Evolutionary conservation across 2,329 filamentous ascomycete genomes (phyloP).

Genomic region (Pseudogymnoascus sp.): DNA sequence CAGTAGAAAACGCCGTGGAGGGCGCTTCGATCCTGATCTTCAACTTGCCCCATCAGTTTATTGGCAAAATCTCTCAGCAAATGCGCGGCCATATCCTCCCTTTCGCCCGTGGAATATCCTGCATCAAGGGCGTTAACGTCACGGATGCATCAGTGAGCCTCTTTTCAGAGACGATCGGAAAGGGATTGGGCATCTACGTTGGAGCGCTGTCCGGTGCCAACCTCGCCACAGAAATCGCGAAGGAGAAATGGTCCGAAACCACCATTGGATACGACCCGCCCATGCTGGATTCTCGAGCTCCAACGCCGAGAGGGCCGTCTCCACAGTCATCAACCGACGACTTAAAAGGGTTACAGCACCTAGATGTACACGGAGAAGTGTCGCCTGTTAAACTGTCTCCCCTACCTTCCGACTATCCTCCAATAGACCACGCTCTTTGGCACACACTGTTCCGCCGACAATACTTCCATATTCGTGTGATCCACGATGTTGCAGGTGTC

Average conservation of each 20-base stretch:
- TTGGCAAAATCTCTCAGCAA: conserved; percentile 74
- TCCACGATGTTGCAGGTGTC: conserved; percentile 91
- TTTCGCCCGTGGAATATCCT: conserved; percentile 87
- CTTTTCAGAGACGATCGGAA: conserved; percentile 91
- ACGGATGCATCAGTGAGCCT: conserved; percentile 76
- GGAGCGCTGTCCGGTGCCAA: conserved; percentile 93
- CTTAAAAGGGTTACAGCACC: conserved; percentile 51
- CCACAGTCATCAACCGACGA: conserved; percentile 42
- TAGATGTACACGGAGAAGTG: conserved; percentile 57
- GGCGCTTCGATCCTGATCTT: conserved; percentile 87
- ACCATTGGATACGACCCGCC: conserved; percentile 95
- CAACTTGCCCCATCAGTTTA: conserved; percentile 96
- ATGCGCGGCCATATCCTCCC: conserved; percentile 84
- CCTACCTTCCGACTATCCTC: conserved; percentile 73
- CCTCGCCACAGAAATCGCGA: conserved; percentile 88
- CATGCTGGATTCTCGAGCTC: conserved; percentile 71
- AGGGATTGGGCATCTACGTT: conserved; percentile 88
- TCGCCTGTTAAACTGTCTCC: conserved; percentile 65
- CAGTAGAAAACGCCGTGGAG: conserved; percentile 69
- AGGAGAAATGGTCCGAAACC: conserved; percentile 95
- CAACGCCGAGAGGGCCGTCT: conserved; percentile 49
- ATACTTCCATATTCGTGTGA: conserved; percentile 95
- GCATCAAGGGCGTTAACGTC: conserved; percentile 96
- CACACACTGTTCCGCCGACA: conserved; percentile 86
- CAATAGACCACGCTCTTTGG: conserved; percentile 76